Evolutionary conservation across 805 yeast genomes (phyloP), one percentile per base, ranked within the genome.

Genomic region (Pichia phayaonensis): DNA sequence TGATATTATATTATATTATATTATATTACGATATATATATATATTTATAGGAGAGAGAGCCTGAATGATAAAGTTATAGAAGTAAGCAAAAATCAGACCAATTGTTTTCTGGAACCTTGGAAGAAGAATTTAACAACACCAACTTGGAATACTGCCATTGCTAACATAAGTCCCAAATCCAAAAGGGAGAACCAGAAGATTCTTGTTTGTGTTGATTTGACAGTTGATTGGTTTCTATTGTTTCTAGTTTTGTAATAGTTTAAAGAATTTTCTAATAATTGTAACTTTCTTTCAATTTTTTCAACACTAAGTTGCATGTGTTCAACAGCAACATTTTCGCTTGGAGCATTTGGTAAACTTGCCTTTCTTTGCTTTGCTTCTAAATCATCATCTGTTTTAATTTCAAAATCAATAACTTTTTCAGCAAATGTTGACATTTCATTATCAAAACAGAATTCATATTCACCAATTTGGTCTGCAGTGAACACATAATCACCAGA

Each of bases 161-260:
- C 82, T 44, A 77, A 75, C 79, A 82, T 79, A 60, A 83, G 70
- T 48, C 78, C 61, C 29, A 83, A 81, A 59, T 81, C 88, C 58
- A 80, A 75, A 23, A 81, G 65, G n/a, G 87, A 81, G 59, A 83
- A 82, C 72, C 77, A 74, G 54, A 78, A 77, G 53, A 83, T 81
- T 66, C 88, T 72, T 11, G 72, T 64, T 59, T 79, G 84, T 5
- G 88, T 83, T 16, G 84, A 78, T 57, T 72, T 75, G 46, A 84
- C 89, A 39, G 90, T 84, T 48, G 84, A 80, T 79, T 88, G 94
- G 71, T 92, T 92, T 71, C 98, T 80, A 71, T 81, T 81, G 69
- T 87, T 92, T 72, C 99, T 84, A 13, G 95, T 83, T 69, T 83
- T 86, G 74, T 90, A 90, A 69, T 90, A 86, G 59, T 84, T 86